phyloP scores from a whole-genome alignment of 176 grass and related monocot genomes.

The Melocanna baccifera region DNA sequence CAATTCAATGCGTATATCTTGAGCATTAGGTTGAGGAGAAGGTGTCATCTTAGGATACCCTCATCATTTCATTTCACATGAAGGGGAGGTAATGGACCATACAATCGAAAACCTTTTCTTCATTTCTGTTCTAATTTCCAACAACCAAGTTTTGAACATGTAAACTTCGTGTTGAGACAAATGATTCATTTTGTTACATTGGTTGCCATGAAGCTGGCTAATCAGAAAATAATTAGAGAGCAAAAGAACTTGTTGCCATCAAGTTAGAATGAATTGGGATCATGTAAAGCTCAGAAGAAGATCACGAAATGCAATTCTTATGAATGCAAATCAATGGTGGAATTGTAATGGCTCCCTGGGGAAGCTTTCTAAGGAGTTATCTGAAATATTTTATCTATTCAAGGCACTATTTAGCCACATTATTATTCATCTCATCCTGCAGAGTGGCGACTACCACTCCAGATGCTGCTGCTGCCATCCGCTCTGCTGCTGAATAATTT shows the following conservation, averaged over 20 bases:
- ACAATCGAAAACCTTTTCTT: conserved; percentile 10
- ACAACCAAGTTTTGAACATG: conserved; percentile 28
- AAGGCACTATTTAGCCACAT: conserved; percentile 41
- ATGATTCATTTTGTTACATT: conserved; percentile 28
- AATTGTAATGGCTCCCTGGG: conserved; percentile 33
- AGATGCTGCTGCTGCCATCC: conserved; percentile 37
- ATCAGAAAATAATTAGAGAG: not conserved
- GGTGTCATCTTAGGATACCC: no score
- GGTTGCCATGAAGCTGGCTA: conserved; percentile 21
- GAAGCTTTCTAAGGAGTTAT: conserved; percentile 20
- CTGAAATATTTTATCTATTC: conserved; percentile 31
- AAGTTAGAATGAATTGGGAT: conserved; percentile 14
- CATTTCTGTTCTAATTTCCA: conserved; percentile 11
- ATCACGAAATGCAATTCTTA: conserved; percentile 7
- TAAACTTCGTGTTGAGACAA: conserved; percentile 6
- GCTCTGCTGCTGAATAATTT: conserved; percentile 39
- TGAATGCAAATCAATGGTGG: conserved; percentile 30
- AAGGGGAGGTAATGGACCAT: not conserved
- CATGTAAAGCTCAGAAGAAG: conserved; percentile 8
- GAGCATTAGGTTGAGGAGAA: no score
- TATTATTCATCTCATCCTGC: conserved; percentile 43
- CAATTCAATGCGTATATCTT: no score
- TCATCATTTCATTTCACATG: not conserved
- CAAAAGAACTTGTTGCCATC: conserved; percentile 20
- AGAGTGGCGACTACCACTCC: conserved; percentile 27